A percentile compares a stretch with the other conserved stretches of the same genome.
Conservation (phyloP, 805 yeast species). For the Blastobotrys americana region DNA sequence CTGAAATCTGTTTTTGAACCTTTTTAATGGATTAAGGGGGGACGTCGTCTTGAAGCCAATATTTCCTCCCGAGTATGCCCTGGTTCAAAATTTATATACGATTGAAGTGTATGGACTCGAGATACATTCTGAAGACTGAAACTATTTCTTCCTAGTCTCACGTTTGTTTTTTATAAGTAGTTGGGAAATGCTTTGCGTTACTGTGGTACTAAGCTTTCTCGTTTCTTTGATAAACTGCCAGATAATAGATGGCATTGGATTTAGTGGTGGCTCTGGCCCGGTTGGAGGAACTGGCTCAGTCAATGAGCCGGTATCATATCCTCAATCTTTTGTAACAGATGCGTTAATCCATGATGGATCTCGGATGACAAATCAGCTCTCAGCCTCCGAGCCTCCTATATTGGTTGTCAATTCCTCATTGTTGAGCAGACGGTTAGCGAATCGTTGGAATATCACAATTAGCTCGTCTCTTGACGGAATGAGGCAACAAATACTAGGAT, state of each 20-base stretch:
- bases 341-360: not conserved
- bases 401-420: not conserved
- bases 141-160: too few relatives aligned
- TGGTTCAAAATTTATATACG: too few relatives aligned
- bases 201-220: too few relatives aligned
- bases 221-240: too few relatives aligned
- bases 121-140: too few relatives aligned
- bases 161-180: too few relatives aligned
- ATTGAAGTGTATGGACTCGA: too few relatives aligned
- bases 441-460: not conserved
- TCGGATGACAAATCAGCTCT: not conserved
- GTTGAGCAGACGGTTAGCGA: not conserved
- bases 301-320: not conserved
- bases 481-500: constrained; percentile 1
- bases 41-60: too few relatives aligned
- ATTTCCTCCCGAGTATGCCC: too few relatives aligned
- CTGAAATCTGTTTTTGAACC: too few relatives aligned
- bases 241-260: not conserved
- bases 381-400: not conserved
- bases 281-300: not conserved
- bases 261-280: not conserved
- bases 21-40: too few relatives aligned
- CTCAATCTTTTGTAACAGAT: not conserved
- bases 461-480: not conserved
- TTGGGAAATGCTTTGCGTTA: too few relatives aligned